Percentiles rank a stretch among this genome's conserved stretches.
Conservation (phyloP, 352 stramenopile species). For the Halophytophthora batemanensis region DNA sequence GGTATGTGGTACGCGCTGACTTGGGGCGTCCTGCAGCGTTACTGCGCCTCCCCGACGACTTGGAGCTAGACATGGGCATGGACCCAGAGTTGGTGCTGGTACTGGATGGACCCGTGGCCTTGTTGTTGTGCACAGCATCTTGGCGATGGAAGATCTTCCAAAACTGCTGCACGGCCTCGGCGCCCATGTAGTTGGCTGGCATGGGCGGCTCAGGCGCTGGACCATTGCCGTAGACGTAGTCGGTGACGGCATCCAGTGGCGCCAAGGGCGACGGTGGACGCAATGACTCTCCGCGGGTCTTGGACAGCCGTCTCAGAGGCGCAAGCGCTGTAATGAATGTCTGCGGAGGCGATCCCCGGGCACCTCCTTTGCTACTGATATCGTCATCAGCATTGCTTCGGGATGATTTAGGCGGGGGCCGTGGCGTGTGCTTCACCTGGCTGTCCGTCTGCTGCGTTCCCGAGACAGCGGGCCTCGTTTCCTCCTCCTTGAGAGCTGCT, state of each 20-base stretch:
- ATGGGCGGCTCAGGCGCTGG: conserved; percentile 8
- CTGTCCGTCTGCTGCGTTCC: conserved; percentile 8
- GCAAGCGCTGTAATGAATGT: conserved; percentile 54
- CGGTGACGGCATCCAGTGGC: conserved; percentile 23
- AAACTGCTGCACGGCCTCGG: conserved; percentile 54
- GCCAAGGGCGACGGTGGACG: conserved; percentile 66
- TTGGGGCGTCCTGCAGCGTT: conserved; percentile 25
- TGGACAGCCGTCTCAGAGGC: conserved; percentile 11
- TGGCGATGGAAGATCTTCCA: conserved; percentile 75
- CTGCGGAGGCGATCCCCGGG: conserved; percentile 6
- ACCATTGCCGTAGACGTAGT: conserved; percentile 9
- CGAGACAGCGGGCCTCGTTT: conserved; percentile 11
- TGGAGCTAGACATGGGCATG: background rate
- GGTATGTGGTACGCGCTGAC: conserved; percentile 60
- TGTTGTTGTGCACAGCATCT: conserved; percentile 56
- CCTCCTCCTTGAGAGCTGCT: conserved; percentile 30
- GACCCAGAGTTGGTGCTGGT: background rate
- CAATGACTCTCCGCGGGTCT: conserved; percentile 17
- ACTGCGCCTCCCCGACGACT: background rate
- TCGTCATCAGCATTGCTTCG: background rate
- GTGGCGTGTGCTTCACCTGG: conserved; percentile 12
- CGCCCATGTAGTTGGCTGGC: conserved; percentile 59
- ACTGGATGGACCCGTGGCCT: conserved; percentile 7
- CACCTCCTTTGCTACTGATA: background rate
- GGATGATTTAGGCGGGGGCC: conserved; percentile 1